Conservation (phyloP, 495 filamentous ascomycete species). For the Talaromyces ruber region DNA sequence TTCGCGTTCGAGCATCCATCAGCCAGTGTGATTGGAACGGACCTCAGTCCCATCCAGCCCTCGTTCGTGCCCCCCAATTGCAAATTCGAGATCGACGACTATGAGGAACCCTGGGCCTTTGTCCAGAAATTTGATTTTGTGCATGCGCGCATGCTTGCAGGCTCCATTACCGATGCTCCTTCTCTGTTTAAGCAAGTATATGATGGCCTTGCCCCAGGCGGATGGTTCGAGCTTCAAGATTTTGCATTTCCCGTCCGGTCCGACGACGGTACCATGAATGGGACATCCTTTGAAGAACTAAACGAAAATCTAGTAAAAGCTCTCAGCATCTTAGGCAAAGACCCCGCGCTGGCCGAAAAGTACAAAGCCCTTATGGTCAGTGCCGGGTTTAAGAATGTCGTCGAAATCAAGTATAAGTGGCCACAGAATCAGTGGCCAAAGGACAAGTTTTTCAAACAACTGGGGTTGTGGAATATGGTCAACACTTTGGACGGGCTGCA, state of each 20-base stretch:
- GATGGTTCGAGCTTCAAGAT: constrained; percentile 30
- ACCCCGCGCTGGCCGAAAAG: constrained; percentile 24
- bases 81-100: constrained; percentile 25
- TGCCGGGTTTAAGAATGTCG: constrained; percentile 50
- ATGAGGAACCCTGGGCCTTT: constrained; percentile 17
- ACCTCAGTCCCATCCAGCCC: constrained; percentile 47
- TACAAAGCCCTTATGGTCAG: constrained; percentile 21
- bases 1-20: constrained; percentile 23
- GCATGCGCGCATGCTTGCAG: constrained; percentile 25
- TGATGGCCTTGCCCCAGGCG: constrained; percentile 34
- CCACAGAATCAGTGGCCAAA: constrained; percentile 61
- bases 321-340: constrained; percentile 25
- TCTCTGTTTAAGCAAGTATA: constrained; percentile 25
- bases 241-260: constrained; percentile 9
- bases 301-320: constrained; percentile 35
- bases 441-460: constrained; percentile 52
- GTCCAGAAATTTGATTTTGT: constrained; percentile 23
- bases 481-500: constrained; percentile 16
- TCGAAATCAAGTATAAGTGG: constrained; percentile 52
- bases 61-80: constrained; percentile 28
- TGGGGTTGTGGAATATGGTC: constrained; percentile 56
- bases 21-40: constrained; percentile 26
- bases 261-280: constrained; percentile 18
- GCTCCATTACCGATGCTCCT: constrained; percentile 24
- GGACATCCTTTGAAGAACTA: not conserved